Conservation (phyloP, 208 protist species). For the Trypanosomatidae sp. region DNA sequence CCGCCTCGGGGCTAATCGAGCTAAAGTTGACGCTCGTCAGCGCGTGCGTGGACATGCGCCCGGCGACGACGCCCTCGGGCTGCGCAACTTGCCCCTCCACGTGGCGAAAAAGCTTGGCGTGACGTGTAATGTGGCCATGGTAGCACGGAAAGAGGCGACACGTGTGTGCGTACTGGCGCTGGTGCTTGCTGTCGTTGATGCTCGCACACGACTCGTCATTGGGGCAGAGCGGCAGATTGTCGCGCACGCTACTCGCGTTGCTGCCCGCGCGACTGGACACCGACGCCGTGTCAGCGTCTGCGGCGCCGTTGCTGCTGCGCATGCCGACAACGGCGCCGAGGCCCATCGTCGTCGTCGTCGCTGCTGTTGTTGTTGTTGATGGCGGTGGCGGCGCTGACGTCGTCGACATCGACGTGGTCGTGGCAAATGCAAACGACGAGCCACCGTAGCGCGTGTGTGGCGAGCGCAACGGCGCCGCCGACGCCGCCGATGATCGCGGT, state of each 20-base stretch:
- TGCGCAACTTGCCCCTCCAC: slow-evolving; percentile 41
- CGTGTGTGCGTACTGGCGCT: slow-evolving; percentile 71
- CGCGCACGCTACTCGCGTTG: slow-evolving; percentile 44
- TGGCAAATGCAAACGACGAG: too few relatives aligned
- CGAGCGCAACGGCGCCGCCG: too few relatives aligned
- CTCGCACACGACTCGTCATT: slow-evolving; percentile 50
- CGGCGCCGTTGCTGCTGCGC: neutral
- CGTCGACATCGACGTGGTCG: too few relatives aligned
- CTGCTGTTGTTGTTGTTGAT: slow-evolving; percentile 5
- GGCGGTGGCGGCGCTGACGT: too few relatives aligned
- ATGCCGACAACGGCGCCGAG: neutral
- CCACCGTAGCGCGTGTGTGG: too few relatives aligned
- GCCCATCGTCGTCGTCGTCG: neutral
- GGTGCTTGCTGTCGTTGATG: slow-evolving; percentile 78
- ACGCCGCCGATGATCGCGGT: too few relatives aligned
- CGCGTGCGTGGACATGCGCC: slow-evolving; percentile 38
- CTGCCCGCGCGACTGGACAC: slow-evolving; percentile 36
- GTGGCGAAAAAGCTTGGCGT: slow-evolving; percentile 77
- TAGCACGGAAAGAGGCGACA: slow-evolving; percentile 81
- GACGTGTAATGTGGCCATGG: slow-evolving; percentile 56
- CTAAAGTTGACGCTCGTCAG: slow-evolving; percentile 72
- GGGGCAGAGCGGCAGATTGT: slow-evolving; percentile 54
- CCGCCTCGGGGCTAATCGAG: slow-evolving; percentile 64
- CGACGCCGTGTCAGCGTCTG: slow-evolving; percentile 14
- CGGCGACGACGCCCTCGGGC: slow-evolving; percentile 20